Conservation (phyloP, 2,329 filamentous ascomycete species). For the Sphaceloma murrayae region DNA sequence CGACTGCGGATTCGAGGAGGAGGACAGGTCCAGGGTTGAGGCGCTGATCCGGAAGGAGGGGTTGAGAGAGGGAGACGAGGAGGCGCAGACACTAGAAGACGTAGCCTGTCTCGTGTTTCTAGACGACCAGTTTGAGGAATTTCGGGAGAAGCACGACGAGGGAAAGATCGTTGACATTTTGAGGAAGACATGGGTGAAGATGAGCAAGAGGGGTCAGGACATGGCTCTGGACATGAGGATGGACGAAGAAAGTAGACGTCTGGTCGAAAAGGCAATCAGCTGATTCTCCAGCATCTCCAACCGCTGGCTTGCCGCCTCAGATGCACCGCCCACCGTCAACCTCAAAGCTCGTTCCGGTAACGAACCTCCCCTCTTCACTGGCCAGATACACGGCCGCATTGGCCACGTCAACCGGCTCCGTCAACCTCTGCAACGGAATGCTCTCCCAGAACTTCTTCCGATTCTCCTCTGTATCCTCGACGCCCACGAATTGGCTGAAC, state of each 20-base stretch:
- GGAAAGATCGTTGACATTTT: slow-evolving; percentile 65
- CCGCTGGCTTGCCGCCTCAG: too few relatives aligned
- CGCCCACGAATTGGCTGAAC: slow-evolving; percentile 49
- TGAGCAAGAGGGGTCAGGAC: slow-evolving; percentile 53
- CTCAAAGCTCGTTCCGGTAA: slow-evolving; percentile 62
- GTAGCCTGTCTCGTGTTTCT: slow-evolving; percentile 80
- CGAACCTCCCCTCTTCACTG: slow-evolving; percentile 60
- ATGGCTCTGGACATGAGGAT: slow-evolving; percentile 58
- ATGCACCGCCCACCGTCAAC: slow-evolving; percentile 48
- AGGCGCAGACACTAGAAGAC: slow-evolving; percentile 72
- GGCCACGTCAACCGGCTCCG: slow-evolving; percentile 56
- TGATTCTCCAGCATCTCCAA: slow-evolving; percentile 17
- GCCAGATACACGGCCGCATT: slow-evolving; percentile 62
- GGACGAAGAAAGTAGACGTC: slow-evolving; percentile 50
- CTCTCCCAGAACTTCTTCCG: slow-evolving; percentile 46
- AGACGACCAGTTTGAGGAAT: slow-evolving; percentile 76
- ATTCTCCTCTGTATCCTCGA: slow-evolving; percentile 54
- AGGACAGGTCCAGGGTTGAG: slow-evolving; percentile 53
- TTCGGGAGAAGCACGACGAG: slow-evolving; percentile 64
- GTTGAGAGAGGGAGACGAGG: slow-evolving; percentile 50
- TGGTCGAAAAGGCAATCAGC: slow-evolving; percentile 59
- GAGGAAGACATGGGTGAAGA: slow-evolving; percentile 67
- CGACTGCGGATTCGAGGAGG: slow-evolving; percentile 40
- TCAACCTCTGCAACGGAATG: slow-evolving; percentile 47
- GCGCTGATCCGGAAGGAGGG: slow-evolving; percentile 72